phyloP scores from a whole-genome alignment of 2,329 filamentous ascomycete genomes.

The Fusarium tuaranense region DNA sequence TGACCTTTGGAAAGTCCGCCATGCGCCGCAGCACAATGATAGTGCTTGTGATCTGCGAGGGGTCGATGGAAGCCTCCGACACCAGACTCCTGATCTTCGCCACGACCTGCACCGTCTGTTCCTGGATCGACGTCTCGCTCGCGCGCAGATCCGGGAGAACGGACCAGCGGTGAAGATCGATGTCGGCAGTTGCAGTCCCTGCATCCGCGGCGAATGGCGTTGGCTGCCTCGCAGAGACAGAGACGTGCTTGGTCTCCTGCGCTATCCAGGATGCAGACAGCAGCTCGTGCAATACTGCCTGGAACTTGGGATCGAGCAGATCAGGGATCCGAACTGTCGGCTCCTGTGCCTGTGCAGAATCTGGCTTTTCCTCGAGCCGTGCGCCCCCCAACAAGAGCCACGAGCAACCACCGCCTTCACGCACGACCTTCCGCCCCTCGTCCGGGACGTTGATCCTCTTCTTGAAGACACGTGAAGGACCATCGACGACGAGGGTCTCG shows the following conservation, averaged over 20 bases:
- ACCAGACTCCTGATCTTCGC: constrained; percentile 58
- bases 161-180: constrained; percentile 52
- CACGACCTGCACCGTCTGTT: constrained; percentile 63
- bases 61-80: constrained; percentile 42
- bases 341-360: constrained; percentile 14
- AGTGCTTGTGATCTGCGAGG: constrained; percentile 62
- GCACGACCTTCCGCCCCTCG: constrained; percentile 63
- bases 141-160: constrained; percentile 47
- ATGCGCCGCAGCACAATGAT: constrained; percentile 82
- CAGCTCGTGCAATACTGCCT: constrained; percentile 52
- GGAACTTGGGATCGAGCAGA: constrained; percentile 74
- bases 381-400: constrained; percentile 74
- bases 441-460: constrained; percentile 73
- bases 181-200: constrained; percentile 30
- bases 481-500: constrained; percentile 90
- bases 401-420: constrained; percentile 81
- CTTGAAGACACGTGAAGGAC: constrained; percentile 79
- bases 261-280: constrained; percentile 12
- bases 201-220: constrained; percentile 1
- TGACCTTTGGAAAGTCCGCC: constrained; percentile 81
- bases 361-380: constrained; percentile 59
- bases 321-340: constrained; percentile 66
- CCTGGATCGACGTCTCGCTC: constrained; percentile 52
- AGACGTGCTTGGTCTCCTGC: constrained; percentile 10
- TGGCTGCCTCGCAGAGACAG: constrained; percentile 5